Conservation (phyloP, 352 stramenopile species). For the Elongisporangium undulatum region DNA sequence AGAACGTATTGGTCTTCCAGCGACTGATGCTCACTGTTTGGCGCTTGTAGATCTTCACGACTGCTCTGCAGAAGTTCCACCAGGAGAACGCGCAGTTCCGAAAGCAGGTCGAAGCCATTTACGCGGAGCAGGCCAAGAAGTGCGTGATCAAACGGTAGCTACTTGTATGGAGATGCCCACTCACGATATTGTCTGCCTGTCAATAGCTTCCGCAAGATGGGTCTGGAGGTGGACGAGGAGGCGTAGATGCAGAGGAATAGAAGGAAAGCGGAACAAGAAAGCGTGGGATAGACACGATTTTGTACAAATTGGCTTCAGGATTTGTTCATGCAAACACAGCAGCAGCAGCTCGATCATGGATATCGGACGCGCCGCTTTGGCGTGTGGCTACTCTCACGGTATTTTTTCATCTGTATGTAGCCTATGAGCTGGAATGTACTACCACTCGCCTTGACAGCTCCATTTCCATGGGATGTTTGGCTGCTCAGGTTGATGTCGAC, state of each 20-base stretch:
- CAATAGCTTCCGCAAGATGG: constrained; percentile 64
- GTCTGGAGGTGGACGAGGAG: constrained; percentile 46
- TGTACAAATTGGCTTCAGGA: neutral
- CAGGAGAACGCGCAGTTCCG: constrained; percentile 58
- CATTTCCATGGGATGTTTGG: too few relatives aligned
- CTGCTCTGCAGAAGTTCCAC: constrained; percentile 66
- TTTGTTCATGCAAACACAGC: neutral
- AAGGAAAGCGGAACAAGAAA: neutral
- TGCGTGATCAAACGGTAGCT: constrained; percentile 26
- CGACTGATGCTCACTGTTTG: constrained; percentile 1
- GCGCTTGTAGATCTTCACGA: constrained; percentile 46
- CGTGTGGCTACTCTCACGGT: too few relatives aligned
- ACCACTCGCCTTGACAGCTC: neutral
- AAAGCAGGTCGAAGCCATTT: constrained; percentile 65
- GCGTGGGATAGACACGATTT: neutral
- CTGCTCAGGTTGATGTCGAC: too few relatives aligned
- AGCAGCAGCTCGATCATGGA: neutral
- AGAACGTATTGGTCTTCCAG: neutral
- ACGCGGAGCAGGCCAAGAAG: constrained; percentile 60
- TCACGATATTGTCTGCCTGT: neutral
- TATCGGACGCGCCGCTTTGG: too few relatives aligned
- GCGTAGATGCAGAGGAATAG: constrained; percentile 17
- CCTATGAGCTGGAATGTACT: too few relatives aligned
- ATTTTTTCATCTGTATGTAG: too few relatives aligned
- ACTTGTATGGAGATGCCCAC: neutral